These are phyloP conservation scores for Bathelium albidoporum DNA, from an alignment of 495 filamentous ascomycete species.

Conservation along the genomic window DNA sequence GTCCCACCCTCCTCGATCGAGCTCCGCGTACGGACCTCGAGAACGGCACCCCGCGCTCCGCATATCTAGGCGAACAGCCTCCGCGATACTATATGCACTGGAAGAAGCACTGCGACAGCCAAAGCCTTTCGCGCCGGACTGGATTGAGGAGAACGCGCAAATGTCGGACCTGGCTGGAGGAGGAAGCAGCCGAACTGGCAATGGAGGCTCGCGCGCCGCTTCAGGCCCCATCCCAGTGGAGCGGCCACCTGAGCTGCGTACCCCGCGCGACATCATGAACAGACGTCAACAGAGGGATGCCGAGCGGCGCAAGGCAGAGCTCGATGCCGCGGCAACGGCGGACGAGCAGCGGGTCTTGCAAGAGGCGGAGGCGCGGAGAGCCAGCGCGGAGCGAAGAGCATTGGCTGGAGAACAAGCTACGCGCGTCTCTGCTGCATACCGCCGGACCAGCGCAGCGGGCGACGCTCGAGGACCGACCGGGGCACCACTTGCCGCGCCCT, in stretches of 20 bases:
- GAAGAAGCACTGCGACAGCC: constrained; percentile 85
- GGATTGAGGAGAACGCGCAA: constrained; percentile 80
- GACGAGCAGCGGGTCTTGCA: constrained; percentile 19
- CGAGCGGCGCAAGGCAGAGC: constrained; percentile 20
- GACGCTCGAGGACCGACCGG: background rate
- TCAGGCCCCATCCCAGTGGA: constrained; percentile 29
- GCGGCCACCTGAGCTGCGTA: constrained; percentile 25
- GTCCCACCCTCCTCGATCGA: background rate
- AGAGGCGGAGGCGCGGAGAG: constrained; percentile 27
- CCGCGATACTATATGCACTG: constrained; percentile 80
- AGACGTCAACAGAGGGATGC: constrained; percentile 26
- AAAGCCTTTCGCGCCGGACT: constrained; percentile 72
- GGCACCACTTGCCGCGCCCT: background rate
- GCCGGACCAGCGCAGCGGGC: background rate
- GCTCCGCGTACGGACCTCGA: background rate
- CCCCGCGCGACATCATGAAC: constrained; percentile 32
- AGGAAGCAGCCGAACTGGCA: constrained; percentile 27
- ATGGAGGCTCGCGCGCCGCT: constrained; percentile 30
- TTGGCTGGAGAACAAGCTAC: constrained; percentile 1
- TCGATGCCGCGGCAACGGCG: constrained; percentile 20
- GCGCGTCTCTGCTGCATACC: background rate
- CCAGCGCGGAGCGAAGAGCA: constrained; percentile 29
- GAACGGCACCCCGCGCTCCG: constrained; percentile 43
- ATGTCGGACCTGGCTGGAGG: constrained; percentile 77
- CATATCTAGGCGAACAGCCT: constrained; percentile 55